Evolutionary conservation across 257 asterid species (phyloP).

Genomic region (Capsicum baccatum): DNA sequence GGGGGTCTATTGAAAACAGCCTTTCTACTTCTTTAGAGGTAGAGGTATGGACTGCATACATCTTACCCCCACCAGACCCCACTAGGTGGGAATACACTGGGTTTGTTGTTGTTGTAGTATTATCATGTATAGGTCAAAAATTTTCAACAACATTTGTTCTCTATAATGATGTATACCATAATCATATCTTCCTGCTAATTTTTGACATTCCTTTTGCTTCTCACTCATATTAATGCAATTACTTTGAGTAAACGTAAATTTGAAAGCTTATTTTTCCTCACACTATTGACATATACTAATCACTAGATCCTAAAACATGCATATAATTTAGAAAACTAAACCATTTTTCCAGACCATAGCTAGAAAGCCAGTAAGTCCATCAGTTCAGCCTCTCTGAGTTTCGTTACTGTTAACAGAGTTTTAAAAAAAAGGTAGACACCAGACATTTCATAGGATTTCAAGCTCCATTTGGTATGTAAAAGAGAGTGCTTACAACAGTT

Average conservation of each 20-base stretch:
- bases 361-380: neutral
- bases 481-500: slow-evolving; percentile 69
- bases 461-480: neutral
- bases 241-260: neutral
- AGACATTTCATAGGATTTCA: neutral
- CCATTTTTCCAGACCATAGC: neutral
- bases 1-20: too few relatives aligned
- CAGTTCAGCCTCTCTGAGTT: neutral
- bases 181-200: neutral
- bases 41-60: too few relatives aligned
- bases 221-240: neutral
- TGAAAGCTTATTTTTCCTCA: slow-evolving; percentile 23
- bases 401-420: neutral
- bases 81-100: too few relatives aligned
- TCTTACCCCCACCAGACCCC: too few relatives aligned
- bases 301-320: slow-evolving; percentile 18
- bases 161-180: neutral
- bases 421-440: neutral
- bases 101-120: too few relatives aligned
- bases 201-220: slow-evolving; percentile 16
- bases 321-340: neutral
- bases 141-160: slow-evolving; percentile 13
- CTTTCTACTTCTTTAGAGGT: too few relatives aligned
- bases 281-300: neutral
- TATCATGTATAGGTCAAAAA: neutral